These are phyloP conservation scores for Cryptomeria japonica DNA, from an alignment of 75 land plant genomes.

Conservation along the genomic window DNA sequence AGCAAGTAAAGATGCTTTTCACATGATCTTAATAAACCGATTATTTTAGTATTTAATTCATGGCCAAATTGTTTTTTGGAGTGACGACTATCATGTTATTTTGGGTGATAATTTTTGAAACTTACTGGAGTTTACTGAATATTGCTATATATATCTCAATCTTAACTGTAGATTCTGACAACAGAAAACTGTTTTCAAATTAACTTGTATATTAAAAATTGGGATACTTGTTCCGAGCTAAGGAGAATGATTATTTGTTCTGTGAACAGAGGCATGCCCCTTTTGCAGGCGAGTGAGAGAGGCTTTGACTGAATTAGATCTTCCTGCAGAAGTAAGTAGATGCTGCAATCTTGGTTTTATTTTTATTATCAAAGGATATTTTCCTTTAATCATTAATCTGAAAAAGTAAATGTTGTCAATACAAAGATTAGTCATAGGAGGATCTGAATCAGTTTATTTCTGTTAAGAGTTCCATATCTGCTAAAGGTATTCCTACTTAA, in stretches of 20 bases:
- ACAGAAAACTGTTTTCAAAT: neutral
- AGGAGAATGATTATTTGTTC: constrained; percentile 8
- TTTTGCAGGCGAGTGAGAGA: constrained; percentile 96
- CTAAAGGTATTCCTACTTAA: neutral
- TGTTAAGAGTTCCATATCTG: neutral
- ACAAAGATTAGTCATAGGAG: neutral
- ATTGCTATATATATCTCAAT: neutral
- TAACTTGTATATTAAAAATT: neutral
- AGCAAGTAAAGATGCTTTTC: neutral
- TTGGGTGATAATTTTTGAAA: neutral
- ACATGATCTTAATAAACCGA: neutral
- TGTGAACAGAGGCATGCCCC: constrained; percentile 92
- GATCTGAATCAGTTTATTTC: neutral
- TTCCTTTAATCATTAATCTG: neutral
- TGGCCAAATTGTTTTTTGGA: neutral
- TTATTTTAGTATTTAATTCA: neutral
- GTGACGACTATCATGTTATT: neutral
- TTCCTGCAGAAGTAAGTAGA: constrained; percentile 71
- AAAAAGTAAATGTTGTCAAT: neutral
- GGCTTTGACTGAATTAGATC: constrained; percentile 91
- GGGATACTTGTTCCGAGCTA: neutral
- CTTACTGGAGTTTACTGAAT: neutral
- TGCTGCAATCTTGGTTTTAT: neutral
- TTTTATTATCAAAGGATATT: neutral
- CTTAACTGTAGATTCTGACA: neutral